These are phyloP conservation scores for Kodamaea plutei DNA, from an alignment of 1,139 yeast genomes.

Conservation along the genomic window DNA sequence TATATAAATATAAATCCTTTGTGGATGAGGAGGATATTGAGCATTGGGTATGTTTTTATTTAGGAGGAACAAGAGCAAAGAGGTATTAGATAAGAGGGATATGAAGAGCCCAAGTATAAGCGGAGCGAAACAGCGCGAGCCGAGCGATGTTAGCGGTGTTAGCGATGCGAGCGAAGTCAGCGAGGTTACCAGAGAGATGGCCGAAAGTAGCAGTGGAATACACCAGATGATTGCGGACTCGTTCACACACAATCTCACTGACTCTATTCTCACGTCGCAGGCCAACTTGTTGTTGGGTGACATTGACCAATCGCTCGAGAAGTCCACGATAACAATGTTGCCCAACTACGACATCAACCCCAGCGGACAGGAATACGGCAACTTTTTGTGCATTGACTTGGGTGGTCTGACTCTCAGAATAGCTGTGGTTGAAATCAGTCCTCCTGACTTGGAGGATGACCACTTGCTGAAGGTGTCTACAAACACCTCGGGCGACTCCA, in stretches of 20 bases:
- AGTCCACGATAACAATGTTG: constrained; percentile 41
- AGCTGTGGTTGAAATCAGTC: constrained; percentile 38
- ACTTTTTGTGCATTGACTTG: constrained; percentile 45
- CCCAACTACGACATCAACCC: constrained; percentile 43
- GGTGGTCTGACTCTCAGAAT: constrained; percentile 55
- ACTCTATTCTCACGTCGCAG: constrained; percentile 12
- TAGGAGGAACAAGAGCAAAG: constrained; percentile 6
- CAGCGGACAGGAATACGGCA: constrained; percentile 41
- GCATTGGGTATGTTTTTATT: constrained; percentile 6
- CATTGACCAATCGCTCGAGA: constrained; percentile 30
- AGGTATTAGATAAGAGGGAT: too few species aligned
- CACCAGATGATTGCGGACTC: too few species aligned
- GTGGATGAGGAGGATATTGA: too few species aligned
- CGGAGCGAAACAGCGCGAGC: too few species aligned
- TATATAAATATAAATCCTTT: constrained; percentile 2
- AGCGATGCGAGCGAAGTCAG: neutral
- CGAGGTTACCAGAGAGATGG: neutral
- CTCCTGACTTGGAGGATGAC: constrained; percentile 5
- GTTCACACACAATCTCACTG: constrained; percentile 13
- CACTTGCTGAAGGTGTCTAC: constrained; percentile 6
- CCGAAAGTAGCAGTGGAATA: too few species aligned
- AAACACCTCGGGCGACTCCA: constrained; percentile 9
- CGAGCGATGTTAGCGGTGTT: too few species aligned
- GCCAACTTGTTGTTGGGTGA: constrained; percentile 12
- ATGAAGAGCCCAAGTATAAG: too few species aligned